Percentiles rank a stretch among this genome's conserved stretches.
Evolutionary conservation across 2,329 filamentous ascomycete genomes (phyloP).

Genomic region (Sporothrix schenckii): DNA sequence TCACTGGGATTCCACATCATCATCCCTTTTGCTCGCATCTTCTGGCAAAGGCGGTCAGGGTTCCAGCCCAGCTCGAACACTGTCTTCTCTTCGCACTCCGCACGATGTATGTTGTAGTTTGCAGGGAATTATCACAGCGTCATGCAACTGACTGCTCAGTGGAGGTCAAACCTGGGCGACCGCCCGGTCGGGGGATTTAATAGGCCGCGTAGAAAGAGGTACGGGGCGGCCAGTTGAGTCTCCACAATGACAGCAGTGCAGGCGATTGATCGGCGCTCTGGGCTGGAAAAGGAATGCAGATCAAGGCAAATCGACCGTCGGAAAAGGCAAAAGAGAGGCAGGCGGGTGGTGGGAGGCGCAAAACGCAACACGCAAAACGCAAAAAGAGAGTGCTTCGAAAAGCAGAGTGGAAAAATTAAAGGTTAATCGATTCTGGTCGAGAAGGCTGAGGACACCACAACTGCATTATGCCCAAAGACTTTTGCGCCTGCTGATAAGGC

Average conservation of each 20-base stretch:
- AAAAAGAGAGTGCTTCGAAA: too few relatives aligned
- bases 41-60: background rate
- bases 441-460: background rate
- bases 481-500: too few relatives aligned
- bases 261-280: slow-evolving; percentile 7
- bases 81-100: background rate
- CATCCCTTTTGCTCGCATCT: background rate
- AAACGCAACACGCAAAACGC: too few relatives aligned
- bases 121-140: background rate
- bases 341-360: too few relatives aligned
- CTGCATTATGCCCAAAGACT: background rate
- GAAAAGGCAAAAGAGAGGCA: background rate
- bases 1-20: slow-evolving; percentile 14
- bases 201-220: slow-evolving; percentile 18
- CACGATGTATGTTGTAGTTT: too few relatives aligned
- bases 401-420: too few relatives aligned
- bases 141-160: background rate
- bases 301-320: background rate
- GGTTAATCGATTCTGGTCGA: too few relatives aligned
- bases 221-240: background rate
- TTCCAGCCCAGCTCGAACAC: slow-evolving; percentile 7
- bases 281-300: slow-evolving; percentile 13
- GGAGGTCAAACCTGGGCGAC: background rate
- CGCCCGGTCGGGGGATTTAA: slow-evolving; percentile 9
- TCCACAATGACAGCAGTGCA: background rate